Percentiles rank a stretch among this genome's conserved stretches.
Conservation (phyloP, 208 protist genomes). For the Crithidia acanthocephali region DNA sequence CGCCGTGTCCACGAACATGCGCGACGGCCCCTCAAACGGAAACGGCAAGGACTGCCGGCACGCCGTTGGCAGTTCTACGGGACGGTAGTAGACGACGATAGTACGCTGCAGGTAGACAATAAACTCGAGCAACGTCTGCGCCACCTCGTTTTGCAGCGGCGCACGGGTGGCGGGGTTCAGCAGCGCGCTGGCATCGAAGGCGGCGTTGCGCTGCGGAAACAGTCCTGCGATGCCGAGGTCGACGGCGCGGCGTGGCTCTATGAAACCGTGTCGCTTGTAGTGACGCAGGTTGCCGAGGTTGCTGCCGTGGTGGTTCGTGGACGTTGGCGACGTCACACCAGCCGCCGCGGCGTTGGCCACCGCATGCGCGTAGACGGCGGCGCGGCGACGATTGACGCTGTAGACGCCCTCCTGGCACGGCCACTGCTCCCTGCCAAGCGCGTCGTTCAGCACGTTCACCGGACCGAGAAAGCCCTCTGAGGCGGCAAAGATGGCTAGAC, state of each 20-base stretch:
- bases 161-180: constrained; percentile 9
- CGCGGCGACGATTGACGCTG: background rate
- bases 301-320: background rate
- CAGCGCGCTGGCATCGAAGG: background rate
- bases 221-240: constrained; percentile 3
- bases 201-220: constrained; percentile 15
- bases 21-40: constrained; percentile 8
- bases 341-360: background rate
- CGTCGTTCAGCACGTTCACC: constrained; percentile 21
- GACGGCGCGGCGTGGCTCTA: background rate
- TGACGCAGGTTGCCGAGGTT: constrained; percentile 1
- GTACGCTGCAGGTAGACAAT: constrained; percentile 34
- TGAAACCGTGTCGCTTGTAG: constrained; percentile 24
- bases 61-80: constrained; percentile 2
- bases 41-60: constrained; percentile 9
- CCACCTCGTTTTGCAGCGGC: constrained; percentile 25
- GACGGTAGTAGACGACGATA: constrained; percentile 20
- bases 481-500: constrained; percentile 44
- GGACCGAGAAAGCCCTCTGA: constrained; percentile 35
- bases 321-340: background rate
- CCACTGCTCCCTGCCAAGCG: constrained; percentile 22
- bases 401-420: constrained; percentile 30
- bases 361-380: constrained; percentile 4
- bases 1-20: constrained; percentile 21
- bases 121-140: constrained; percentile 37